Evolutionary conservation across 2,329 filamentous ascomycete species (phyloP).

Genomic region (Aureobasidium sp.): DNA sequence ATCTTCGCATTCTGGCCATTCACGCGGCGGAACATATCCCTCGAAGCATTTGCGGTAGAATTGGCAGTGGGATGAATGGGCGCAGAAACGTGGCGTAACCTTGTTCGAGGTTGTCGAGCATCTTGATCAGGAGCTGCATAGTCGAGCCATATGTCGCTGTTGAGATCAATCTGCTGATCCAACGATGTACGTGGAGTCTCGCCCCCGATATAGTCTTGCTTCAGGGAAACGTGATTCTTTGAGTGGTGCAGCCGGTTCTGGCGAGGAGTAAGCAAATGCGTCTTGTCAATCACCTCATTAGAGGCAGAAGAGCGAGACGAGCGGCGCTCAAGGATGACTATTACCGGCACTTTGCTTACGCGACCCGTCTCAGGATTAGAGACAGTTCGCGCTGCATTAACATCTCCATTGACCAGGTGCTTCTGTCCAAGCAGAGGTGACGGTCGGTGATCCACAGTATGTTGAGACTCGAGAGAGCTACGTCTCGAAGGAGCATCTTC

Average conservation of each 20-base stretch:
- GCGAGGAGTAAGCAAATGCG: slow-evolving; percentile 2
- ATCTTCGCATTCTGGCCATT: background rate
- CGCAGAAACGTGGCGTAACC: slow-evolving; percentile 13
- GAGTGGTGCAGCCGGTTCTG: slow-evolving; percentile 5
- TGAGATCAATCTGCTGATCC: background rate
- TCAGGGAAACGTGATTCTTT: background rate
- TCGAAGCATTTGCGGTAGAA: background rate
- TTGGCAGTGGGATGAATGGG: background rate
- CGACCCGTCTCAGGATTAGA: slow-evolving; percentile 17
- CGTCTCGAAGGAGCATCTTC: slow-evolving; percentile 38
- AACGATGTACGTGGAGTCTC: background rate
- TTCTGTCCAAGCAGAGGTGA: slow-evolving; percentile 42
- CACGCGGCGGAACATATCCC: background rate
- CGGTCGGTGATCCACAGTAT: slow-evolving; percentile 45
- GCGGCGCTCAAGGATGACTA: slow-evolving; percentile 13
- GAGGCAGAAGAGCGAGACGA: background rate
- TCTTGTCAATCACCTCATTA: background rate
- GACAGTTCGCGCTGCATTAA: slow-evolving; percentile 21
- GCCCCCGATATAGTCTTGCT: background rate
- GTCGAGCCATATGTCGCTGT: slow-evolving; percentile 6
- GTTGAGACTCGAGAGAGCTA: slow-evolving; percentile 40
- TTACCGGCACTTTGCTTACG: slow-evolving; percentile 10
- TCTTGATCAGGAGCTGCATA: background rate
- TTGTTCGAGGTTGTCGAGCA: background rate
- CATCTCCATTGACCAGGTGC: slow-evolving; percentile 20